phyloP scores from a whole-genome alignment of 208 protist species.

The Naegleria gruberi region DNA sequence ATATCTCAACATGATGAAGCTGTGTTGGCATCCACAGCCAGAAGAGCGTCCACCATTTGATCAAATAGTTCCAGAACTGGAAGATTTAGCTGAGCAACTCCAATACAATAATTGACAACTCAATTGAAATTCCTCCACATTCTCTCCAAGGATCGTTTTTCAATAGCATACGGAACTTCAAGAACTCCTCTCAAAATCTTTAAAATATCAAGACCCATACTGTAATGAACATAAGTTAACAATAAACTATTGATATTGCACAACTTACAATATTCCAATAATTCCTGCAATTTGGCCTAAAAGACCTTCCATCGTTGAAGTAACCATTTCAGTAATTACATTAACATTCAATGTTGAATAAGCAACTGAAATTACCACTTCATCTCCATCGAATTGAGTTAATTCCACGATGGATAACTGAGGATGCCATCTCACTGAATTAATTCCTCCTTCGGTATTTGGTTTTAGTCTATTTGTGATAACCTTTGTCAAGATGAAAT shows the following conservation, averaged over 20 bases:
- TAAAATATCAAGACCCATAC: background rate
- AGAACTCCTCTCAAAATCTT: background rate
- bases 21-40: background rate
- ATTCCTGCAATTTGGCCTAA: background rate
- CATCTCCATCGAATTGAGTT: background rate
- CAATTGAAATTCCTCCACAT: no score
- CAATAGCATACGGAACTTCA: no score
- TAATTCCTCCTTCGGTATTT: background rate
- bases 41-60: background rate
- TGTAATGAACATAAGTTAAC: no score
- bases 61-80: background rate
- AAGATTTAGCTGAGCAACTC: no score
- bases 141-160: no score
- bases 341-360: background rate
- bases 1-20: background rate
- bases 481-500: background rate
- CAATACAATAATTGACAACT: no score
- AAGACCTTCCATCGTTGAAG: background rate
- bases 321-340: background rate
- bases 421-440: background rate
- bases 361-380: background rate
- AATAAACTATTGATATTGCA: no score
- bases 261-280: no score
- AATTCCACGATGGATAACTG: background rate
- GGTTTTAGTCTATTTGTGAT: background rate